Evolutionary conservation across 2,329 filamentous ascomycete genomes (phyloP).

Genomic region (Fusarium pininemorale): DNA sequence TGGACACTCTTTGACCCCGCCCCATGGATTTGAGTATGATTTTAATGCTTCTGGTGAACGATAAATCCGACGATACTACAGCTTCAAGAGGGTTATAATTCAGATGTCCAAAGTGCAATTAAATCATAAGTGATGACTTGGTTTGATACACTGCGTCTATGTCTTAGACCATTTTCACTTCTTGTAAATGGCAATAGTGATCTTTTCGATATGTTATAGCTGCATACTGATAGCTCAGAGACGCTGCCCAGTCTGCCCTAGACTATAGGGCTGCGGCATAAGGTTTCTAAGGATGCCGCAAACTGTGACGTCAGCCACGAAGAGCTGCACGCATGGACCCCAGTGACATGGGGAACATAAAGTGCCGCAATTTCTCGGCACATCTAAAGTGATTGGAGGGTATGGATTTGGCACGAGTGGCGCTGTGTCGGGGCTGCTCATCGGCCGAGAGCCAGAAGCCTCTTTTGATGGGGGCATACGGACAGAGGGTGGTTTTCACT

Average conservation of each 20-base stretch:
- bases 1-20: not conserved
- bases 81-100: not conserved
- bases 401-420: not conserved
- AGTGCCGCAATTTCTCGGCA: not conserved
- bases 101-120: not conserved
- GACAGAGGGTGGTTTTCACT: too few species aligned
- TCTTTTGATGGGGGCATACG: fast-evolving
- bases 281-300: not conserved
- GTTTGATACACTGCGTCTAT: fast-evolving
- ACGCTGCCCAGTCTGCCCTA: not conserved
- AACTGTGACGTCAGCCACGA: not conserved
- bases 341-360: not conserved
- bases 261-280: not conserved
- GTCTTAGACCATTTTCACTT: fast-evolving
- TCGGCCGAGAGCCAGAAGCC: not conserved
- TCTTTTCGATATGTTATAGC: too few species aligned
- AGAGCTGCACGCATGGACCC: too few species aligned
- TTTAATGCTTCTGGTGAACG: not conserved
- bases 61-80: not conserved
- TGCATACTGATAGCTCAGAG: not conserved
- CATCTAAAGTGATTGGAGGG: not conserved
- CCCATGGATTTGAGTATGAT: fast-evolving
- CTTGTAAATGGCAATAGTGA: fast-evolving
- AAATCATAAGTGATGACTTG: not conserved
- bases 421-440: not conserved